Base-by-base conservation (phyloP, 2,329 filamentous ascomycete species). In the Aspergillus fischeri region DNA sequence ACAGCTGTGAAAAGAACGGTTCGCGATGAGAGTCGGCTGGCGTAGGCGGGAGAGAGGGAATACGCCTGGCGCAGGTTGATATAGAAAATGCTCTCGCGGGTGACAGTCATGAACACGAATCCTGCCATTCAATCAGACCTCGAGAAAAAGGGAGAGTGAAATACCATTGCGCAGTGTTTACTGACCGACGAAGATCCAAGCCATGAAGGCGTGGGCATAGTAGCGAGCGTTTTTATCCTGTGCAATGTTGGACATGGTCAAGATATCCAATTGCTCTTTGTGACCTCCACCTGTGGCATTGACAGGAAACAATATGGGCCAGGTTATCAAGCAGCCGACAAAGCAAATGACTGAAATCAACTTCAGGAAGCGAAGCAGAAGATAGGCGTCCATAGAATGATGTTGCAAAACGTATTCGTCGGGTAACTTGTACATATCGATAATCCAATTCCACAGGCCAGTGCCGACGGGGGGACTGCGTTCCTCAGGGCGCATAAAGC, bases 1-100 rank as follows among this genome's bases (percentile, higher is more conserved):
- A 97, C 91, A 2, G 90, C 89, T 2, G 91, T 89, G 73, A 96
- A 92, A 11, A 99, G 85, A 1, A 97, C 89, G 1, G 92, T 97
- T 54, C 91, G 86, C 2, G 92, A 93, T 1, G 93, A 97, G 49
- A 97, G 86, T 56, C 92, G 89, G 67, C 87, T 88, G 53, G 91
- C 84, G 71, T 95, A 95, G 50, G 90, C 80, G 10, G 92, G 91
- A 10, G 91, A 92, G 55, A 95, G 83, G 44, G 95, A 84, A 76
- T 95, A 97, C 0, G 93, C 93, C 76, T 97, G 93, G 61, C 92
- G 89, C 52, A 97, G 77, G 68, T 95, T 96, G 78, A 97, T 89
- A 75, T 91, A 96, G 81, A 88, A 96, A 65, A 97, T 89, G 70
- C 86, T 87, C 74, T 97, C 93, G 57, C 93, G 85, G 55, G 92